A percentile compares a stretch with the other conserved stretches of the same genome.
Conservation (phyloP, 164 flowering plant species). For the Brasenia schreberi region DNA sequence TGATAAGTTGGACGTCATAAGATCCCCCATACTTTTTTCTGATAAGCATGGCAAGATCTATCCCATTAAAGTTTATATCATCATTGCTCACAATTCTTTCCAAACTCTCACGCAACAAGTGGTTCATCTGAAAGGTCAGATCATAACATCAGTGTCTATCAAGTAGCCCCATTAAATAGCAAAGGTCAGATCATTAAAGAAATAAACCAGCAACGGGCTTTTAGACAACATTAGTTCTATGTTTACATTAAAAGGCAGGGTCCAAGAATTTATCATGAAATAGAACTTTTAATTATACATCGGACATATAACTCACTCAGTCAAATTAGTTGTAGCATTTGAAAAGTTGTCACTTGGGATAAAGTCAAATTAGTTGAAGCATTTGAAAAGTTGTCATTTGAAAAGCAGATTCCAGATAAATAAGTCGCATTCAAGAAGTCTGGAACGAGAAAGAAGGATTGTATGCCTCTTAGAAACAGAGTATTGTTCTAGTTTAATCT, state of each 20-base stretch:
- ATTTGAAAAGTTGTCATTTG: no score
- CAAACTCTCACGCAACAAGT: slow-evolving; percentile 48
- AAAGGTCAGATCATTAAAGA: neutral
- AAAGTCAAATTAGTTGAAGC: no score
- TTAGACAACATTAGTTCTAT: no score
- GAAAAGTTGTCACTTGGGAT: no score
- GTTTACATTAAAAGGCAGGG: no score
- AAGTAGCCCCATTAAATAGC: neutral
- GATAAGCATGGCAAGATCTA: slow-evolving; percentile 88
- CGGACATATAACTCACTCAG: neutral
- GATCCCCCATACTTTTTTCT: slow-evolving; percentile 89
- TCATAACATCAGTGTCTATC: neutral
- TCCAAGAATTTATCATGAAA: no score
- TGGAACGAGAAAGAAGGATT: no score
- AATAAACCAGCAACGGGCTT: neutral
- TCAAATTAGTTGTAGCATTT: neutral
- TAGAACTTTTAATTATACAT: no score
- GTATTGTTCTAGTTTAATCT: no score
- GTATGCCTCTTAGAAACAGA: no score
- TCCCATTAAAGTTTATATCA: slow-evolving; percentile 76
- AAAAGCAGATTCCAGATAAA: no score
- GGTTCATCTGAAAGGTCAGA: slow-evolving; percentile 33
- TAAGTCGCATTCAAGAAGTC: no score
- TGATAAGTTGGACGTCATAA: slow-evolving; percentile 88
- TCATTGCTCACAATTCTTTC: slow-evolving; percentile 76